Base-by-base conservation (phyloP, 2,329 filamentous ascomycete species). In the Plenodomus biglobosus region DNA sequence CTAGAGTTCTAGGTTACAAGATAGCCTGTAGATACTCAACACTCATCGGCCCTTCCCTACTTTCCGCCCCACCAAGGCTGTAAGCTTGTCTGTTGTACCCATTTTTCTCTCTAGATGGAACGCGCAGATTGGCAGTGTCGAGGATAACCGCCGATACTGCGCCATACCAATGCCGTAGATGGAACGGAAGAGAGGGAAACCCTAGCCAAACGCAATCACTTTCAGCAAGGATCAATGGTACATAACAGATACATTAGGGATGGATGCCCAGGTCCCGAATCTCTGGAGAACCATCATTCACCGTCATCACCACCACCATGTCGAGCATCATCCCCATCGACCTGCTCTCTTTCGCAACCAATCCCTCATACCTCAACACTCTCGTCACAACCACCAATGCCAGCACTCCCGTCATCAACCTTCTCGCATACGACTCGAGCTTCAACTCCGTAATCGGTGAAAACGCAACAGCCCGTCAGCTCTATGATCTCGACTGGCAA, bases 401-500 rank as follows among this genome's bases (percentile, higher is more conserved):
- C 8, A 56, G 65, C 1, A 71, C 68, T 38, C 65, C 71, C 8
- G 66, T 64, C 3, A 70, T 74, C 7, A 56, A 61, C 2, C 66
- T 75, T n/a, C 57, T 73, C 2, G 61, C 70, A 6, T 75, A 71
- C 50, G 64, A 74, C 35, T 44, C 60, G 1, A 58, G 53, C n/a
- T 71, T 72, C 45, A 50, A 52, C 11, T 57, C 69, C 38, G 58
- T 72, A 17, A 60, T 73, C 3, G 69, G 70, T 34, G 51, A 52
- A 10, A 55, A 58, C 38, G 69, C 66, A 11, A 69, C 61, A 18
- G 60, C 69, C 2, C 61, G 69, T n/a, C 61, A 63, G 42, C 36
- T 73, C 7, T 61, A 69, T 47, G 56, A 62, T 17, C 55, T 66
- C 1, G 54, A 61, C 20, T 66, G 53, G 49, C 47, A 70, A 24